phyloP scores from a whole-genome alignment of 352 stramenopile genomes.

The Phytophthora pini region DNA sequence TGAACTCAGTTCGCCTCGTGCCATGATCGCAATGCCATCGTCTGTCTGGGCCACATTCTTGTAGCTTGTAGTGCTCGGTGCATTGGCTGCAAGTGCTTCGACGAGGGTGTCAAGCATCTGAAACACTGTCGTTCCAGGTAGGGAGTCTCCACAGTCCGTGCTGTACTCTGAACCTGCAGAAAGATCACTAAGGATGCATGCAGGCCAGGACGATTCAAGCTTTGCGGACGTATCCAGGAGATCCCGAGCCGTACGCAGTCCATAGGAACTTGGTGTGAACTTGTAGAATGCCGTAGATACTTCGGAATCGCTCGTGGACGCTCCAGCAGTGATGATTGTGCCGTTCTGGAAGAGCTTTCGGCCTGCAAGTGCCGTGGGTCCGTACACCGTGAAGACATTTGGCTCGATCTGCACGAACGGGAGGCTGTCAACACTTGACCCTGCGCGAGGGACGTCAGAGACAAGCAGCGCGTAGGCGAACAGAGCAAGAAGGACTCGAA shows the following conservation, averaged over 20 bases:
- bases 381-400: constrained; percentile 59
- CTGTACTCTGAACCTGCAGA: constrained; percentile 37
- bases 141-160: constrained; percentile 26
- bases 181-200: constrained; percentile 33
- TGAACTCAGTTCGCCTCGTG: constrained; percentile 48
- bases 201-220: constrained; percentile 20
- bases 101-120: constrained; percentile 54
- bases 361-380: constrained; percentile 40
- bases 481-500: constrained; percentile 48
- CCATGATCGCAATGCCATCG: constrained; percentile 44
- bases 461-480: constrained; percentile 54
- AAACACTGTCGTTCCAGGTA: constrained; percentile 40
- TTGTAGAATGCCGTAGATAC: constrained; percentile 47
- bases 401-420: constrained; percentile 56
- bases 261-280: constrained; percentile 54
- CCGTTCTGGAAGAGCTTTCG: constrained; percentile 35
- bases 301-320: constrained; percentile 3
- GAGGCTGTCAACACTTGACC: constrained; percentile 45
- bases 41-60: constrained; percentile 55
- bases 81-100: constrained; percentile 43
- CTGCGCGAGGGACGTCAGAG: constrained; percentile 47
- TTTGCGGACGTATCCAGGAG: constrained; percentile 24
- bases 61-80: constrained; percentile 56
- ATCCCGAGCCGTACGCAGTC: constrained; percentile 46
- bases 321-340: constrained; percentile 14